Conservation (phyloP, 108 stramenopile species). For the Aurantiochytrium sp. region DNA sequence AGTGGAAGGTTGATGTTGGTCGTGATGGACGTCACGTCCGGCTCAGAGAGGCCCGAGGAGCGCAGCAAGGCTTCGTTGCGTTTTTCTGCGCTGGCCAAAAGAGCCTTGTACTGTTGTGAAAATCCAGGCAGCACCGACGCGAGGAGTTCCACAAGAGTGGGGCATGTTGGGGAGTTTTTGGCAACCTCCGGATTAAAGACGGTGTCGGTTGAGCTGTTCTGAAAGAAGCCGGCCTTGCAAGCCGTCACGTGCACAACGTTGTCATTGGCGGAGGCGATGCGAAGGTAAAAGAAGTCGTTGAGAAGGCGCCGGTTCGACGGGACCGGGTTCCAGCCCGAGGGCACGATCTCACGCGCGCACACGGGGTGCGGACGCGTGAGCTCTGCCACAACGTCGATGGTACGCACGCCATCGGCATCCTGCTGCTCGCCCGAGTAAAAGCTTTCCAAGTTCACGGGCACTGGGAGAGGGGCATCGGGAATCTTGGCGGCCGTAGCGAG, state of each 20-base stretch:
- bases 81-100: background rate
- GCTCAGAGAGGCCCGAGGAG: background rate
- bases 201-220: slow-evolving; percentile 59
- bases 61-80: background rate
- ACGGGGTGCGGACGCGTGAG: background rate
- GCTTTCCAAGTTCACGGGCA: background rate
- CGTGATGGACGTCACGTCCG: background rate
- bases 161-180: background rate
- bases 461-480: background rate
- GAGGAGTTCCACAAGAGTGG: background rate
- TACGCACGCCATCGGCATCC: background rate
- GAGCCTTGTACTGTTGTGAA: background rate
- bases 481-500: background rate
- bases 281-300: slow-evolving; percentile 88
- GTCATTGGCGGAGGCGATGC: slow-evolving; percentile 57
- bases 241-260: slow-evolving; percentile 67
- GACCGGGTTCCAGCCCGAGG: slow-evolving; percentile 79
- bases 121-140: background rate
- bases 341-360: slow-evolving; percentile 35
- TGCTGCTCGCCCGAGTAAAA: background rate
- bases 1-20: background rate
- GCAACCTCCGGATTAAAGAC: slow-evolving; percentile 79
- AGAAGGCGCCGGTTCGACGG: slow-evolving; percentile 66
- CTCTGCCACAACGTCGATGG: background rate
- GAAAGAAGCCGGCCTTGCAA: slow-evolving; percentile 71